A percentile compares a stretch with the other conserved stretches of the same genome.
Conservation (phyloP, 805 yeast species). For the Vanderwaltozyma verrucispora region DNA sequence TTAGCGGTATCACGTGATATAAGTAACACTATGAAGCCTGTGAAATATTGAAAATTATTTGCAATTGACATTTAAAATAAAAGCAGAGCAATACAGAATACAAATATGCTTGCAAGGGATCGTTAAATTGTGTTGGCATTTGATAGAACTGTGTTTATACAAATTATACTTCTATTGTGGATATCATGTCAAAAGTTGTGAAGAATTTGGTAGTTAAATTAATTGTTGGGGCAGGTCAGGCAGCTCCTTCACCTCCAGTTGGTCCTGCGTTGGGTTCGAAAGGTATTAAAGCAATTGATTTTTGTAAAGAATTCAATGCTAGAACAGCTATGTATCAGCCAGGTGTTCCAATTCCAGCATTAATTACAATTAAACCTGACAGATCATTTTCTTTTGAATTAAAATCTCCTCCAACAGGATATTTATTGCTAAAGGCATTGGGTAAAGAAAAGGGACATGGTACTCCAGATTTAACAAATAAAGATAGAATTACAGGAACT, state of each 20-base stretch:
- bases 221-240: conserved; percentile 94
- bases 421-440: conserved; percentile 63
- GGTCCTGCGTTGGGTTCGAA: conserved; percentile 98
- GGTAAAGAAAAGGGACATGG: conserved; percentile 73
- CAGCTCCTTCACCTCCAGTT: conserved; percentile 98
- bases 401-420: conserved; percentile 88
- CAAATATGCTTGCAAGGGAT: too few relatives aligned
- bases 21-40: too few relatives aligned
- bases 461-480: conserved; percentile 28
- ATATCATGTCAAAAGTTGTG: conserved; percentile 27
- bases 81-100: too few relatives aligned
- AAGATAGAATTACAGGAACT: conserved; percentile 42
- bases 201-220: conserved; percentile 72
- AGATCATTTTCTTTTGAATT: conserved; percentile 77
- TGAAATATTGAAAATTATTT: too few relatives aligned
- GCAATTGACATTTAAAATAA: too few relatives aligned
- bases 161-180: not conserved
- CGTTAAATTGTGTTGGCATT: too few relatives aligned
- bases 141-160: too few relatives aligned
- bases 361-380: conserved; percentile 84
- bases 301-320: conserved; percentile 97
- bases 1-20: too few relatives aligned
- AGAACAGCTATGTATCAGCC: conserved; percentile 81
- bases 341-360: conserved; percentile 84
- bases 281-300: conserved; percentile 97